Evolutionary conservation across 2,329 filamentous ascomycete genomes (phyloP).

Genomic region (Fusarium sp.): DNA sequence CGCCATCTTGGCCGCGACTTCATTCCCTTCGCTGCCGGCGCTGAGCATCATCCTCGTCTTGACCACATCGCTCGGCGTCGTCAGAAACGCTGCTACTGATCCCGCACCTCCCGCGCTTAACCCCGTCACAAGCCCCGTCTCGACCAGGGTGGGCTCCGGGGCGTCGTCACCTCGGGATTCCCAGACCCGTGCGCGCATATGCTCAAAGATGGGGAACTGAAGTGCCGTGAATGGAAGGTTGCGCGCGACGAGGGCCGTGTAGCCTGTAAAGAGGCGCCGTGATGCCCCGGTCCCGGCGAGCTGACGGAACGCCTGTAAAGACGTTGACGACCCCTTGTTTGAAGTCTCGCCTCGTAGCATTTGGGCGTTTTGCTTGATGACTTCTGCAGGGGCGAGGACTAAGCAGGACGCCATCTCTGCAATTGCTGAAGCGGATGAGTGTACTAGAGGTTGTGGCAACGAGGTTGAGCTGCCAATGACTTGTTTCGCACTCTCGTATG

Average conservation of each 20-base stretch:
- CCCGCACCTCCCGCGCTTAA: conserved; percentile 80
- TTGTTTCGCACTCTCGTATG: conserved; percentile 82
- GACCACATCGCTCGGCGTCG: conserved; percentile 89
- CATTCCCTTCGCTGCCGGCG: conserved; percentile 52
- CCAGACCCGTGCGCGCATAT: conserved; percentile 68
- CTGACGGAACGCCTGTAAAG: conserved; percentile 62
- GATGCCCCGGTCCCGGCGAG: conserved; percentile 64
- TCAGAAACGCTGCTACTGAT: conserved; percentile 80
- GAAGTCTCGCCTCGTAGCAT: conserved; percentile 66
- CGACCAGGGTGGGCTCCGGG: conserved; percentile 58
- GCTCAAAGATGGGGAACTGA: conserved; percentile 90
- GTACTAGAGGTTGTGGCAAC: conserved; percentile 75
- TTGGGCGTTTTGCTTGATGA: conserved; percentile 94
- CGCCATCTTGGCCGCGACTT: conserved; percentile 36
- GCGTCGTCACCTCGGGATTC: conserved; percentile 43
- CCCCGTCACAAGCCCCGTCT: conserved; percentile 79
- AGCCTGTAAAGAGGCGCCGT: conserved; percentile 75
- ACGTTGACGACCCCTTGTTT: conserved; percentile 50
- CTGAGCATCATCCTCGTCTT: conserved; percentile 91
- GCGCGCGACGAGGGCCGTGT: conserved; percentile 82
- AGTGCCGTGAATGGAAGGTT: conserved; percentile 90
- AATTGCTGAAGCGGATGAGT: conserved; percentile 78
- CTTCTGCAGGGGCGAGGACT: conserved; percentile 88
- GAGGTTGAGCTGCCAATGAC: conserved; percentile 65
- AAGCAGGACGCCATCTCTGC: conserved; percentile 89